Base-by-base conservation (phyloP, 2,329 filamentous ascomycete genomes). In the Domatiomyces catenatus region DNA sequence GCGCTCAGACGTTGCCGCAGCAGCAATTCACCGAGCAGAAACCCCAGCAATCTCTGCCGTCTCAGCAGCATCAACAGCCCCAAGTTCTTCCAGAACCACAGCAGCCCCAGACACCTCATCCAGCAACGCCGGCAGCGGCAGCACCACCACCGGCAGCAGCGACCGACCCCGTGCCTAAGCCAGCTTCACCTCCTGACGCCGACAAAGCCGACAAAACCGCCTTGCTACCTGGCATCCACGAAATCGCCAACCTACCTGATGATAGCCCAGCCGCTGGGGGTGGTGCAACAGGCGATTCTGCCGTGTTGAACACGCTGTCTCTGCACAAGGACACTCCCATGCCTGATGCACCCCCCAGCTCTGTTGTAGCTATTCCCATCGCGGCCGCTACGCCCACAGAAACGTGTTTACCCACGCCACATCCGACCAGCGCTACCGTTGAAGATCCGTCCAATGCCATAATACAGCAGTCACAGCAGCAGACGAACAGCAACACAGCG, bases 151-250 rank as follows among this genome's bases (percentile, higher is more conserved):
- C 42, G 8, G n/a, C 15, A 43, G n/a, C 43, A n/a, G 19, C 43
- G 2, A 20, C 4, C n/a, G 18, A 45, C 8, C 19, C 43, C 22
- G 36, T 32, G 20, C 8, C 46, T 36, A 8, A 15, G n/a, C 46
- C 19, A 8, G 7, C 46, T 10, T 7, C 20, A 5, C 26, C 46
- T 12, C 43, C 43, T 12, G 3, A 22, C 2, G 15, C 43, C 8
- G 24, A 12, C 19, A 28, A 22, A 19, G 15, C 43, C 8, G 24
- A 12, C 19, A 28, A 36, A 8, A 45, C 49, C 39, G 48, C 50
- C 8, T 69, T 72, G 57, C 60, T 70, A 12, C 62, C 64, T 53
- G 69, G 69, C n/a, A 71, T 71, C 48, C 63, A 70, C 20, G 67
- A 70, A 45, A 70, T 69, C 52, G 68, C 68, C 26, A 47, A 19